A percentile compares a stretch with the other conserved stretches of the same genome.
phyloP scores from a whole-genome alignment of 139 green algal species.

The Ettlia oleoabundans region DNA sequence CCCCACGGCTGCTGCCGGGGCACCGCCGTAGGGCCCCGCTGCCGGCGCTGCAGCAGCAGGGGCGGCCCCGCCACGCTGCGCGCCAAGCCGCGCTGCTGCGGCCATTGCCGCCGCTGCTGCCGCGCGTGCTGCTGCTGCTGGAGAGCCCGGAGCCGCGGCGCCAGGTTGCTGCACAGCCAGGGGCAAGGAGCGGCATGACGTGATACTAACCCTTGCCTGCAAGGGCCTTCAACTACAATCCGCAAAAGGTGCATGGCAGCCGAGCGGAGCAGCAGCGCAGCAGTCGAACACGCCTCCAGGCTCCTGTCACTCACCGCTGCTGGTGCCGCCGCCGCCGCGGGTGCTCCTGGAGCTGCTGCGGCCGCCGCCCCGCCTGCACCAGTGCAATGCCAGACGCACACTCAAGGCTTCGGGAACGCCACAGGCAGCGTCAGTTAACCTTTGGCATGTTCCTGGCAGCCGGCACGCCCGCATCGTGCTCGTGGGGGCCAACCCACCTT shows the following conservation, averaged over 20 bases:
- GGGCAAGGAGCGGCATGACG: background rate
- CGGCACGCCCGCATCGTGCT: background rate
- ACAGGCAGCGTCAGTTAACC: background rate
- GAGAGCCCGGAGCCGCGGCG: background rate
- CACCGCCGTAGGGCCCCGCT: too few species aligned
- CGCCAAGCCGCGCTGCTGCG: background rate
- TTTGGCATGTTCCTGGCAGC: too few species aligned
- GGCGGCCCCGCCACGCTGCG: background rate
- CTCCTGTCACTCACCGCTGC: background rate
- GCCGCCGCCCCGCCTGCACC: background rate
- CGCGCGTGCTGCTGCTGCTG: background rate
- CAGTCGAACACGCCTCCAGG: background rate
- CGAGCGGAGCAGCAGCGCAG: background rate
- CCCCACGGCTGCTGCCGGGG: too few species aligned
- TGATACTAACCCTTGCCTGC: background rate
- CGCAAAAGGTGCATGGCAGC: background rate
- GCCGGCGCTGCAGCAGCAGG: background rate
- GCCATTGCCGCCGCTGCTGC: background rate
- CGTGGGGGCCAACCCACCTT: slow-evolving; percentile 25
- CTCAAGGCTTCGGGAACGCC: background rate
- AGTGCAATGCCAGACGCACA: background rate
- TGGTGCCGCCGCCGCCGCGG: background rate
- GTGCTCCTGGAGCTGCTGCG: slow-evolving; percentile 11
- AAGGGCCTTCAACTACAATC: too few species aligned
- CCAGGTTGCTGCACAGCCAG: background rate